Percentiles rank a stretch among this genome's conserved stretches.
Conservation (phyloP, 805 yeast genomes). For the Torulaspora microellipsoides region DNA sequence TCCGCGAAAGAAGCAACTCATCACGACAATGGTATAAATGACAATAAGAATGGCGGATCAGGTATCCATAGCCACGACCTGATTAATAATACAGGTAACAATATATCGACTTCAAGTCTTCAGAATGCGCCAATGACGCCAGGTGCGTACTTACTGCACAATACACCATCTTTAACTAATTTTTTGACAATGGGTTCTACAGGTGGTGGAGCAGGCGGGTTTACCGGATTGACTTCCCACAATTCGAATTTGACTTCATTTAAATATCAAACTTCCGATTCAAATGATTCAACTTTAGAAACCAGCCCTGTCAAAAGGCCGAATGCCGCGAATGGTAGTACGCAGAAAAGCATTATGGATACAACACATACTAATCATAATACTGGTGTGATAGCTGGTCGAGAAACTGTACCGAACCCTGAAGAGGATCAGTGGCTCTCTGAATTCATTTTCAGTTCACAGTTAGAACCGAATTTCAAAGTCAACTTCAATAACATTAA, state of each 20-base stretch:
- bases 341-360: background rate
- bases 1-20: background rate
- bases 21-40: background rate
- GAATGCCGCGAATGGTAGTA: background rate
- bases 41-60: background rate
- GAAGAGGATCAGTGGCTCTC: conserved; percentile 50
- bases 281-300: conserved; percentile 1
- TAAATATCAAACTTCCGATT: conserved; percentile 26
- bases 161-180: conserved; percentile 37
- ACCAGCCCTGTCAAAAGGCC: background rate
- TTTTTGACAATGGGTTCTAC: conserved; percentile 39
- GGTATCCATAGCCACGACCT: conserved; percentile 1
- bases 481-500: conserved; percentile 45
- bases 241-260: conserved; percentile 34
- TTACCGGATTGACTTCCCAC: conserved; percentile 18
- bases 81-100: background rate
- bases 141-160: conserved; percentile 20
- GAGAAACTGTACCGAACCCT: background rate
- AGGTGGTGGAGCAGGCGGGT: conserved; percentile 40
- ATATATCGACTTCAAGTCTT: conserved; percentile 1
- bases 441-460: conserved; percentile 59
- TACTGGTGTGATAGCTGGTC: background rate
- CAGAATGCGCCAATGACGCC: conserved; percentile 9
- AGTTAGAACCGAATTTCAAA: conserved; percentile 53
- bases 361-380: background rate